Evolutionary conservation across 192 early-diverging fungal species (phyloP).

Genomic region (Podila epicladia): DNA sequence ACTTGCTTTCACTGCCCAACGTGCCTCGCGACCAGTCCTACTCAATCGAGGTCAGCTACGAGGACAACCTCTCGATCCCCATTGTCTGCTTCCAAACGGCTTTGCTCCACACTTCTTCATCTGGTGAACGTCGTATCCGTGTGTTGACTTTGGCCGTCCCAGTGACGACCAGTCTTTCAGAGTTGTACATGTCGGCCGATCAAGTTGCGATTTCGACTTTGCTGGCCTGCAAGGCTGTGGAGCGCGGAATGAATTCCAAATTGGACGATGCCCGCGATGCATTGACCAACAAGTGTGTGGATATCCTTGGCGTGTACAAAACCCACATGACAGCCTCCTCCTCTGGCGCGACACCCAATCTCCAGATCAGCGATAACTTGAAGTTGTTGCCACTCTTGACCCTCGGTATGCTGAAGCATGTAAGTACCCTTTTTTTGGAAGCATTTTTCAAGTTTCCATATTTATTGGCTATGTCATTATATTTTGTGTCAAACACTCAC

Average conservation of each 20-base stretch:
- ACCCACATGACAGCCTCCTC: slow-evolving; percentile 74
- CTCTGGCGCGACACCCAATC: slow-evolving; percentile 79
- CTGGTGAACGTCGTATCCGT: slow-evolving; percentile 91
- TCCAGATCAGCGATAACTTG: slow-evolving; percentile 86
- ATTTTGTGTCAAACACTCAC: background rate
- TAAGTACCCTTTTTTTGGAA: slow-evolving; percentile 40
- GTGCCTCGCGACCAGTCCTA: slow-evolving; percentile 94
- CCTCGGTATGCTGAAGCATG: slow-evolving; percentile 87
- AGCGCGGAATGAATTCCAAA: slow-evolving; percentile 84
- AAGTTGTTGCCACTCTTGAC: slow-evolving; percentile 86
- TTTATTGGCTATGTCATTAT: no score
- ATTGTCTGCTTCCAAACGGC: slow-evolving; percentile 96
- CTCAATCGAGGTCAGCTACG: slow-evolving; percentile 81
- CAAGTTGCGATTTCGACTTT: slow-evolving; percentile 85
- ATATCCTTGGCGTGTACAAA: slow-evolving; percentile 94
- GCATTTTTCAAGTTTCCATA: background rate
- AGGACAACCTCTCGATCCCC: slow-evolving; percentile 77
- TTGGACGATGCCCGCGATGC: slow-evolving; percentile 96
- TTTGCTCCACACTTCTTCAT: slow-evolving; percentile 87
- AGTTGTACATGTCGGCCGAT: slow-evolving; percentile 86
- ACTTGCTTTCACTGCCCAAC: slow-evolving; percentile 90
- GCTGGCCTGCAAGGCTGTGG: slow-evolving; percentile 90
- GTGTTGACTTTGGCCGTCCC: slow-evolving; percentile 92
- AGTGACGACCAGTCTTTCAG: slow-evolving; percentile 81
- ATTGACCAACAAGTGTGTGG: slow-evolving; percentile 83